These are phyloP conservation scores for Clarireedia hainanense DNA, from an alignment of 2,329 filamentous ascomycete genomes.

Conservation along the genomic window DNA sequence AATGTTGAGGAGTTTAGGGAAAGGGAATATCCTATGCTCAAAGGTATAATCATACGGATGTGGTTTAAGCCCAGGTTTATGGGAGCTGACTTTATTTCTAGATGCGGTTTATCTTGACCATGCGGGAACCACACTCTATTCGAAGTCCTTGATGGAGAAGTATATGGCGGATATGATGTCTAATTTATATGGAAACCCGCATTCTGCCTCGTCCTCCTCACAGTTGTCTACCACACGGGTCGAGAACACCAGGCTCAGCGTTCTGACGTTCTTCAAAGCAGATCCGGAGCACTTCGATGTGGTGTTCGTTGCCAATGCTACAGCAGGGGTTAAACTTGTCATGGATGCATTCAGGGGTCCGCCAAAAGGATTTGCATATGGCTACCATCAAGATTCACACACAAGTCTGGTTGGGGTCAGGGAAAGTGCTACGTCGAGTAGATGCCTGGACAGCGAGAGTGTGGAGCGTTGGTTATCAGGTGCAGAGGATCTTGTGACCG, in stretches of 20 bases:
- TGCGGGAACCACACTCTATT: constrained; percentile 81
- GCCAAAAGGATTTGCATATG: constrained; percentile 68
- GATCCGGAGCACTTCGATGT: constrained; percentile 77
- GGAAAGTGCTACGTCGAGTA: constrained; percentile 56
- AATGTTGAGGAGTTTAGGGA: constrained; percentile 51
- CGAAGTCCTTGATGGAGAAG: constrained; percentile 70
- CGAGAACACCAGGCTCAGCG: constrained; percentile 64
- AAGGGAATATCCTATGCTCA: constrained; percentile 61
- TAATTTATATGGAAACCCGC: constrained; percentile 82
- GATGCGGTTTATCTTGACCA: constrained; percentile 69
- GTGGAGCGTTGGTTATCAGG: constrained; percentile 57
- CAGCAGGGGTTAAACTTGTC: constrained; percentile 81
- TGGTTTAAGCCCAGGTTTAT: neutral
- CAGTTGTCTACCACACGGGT: constrained; percentile 67
- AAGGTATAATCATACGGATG: constrained; percentile 37
- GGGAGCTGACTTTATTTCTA: constrained; percentile 11
- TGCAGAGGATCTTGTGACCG: constrained; percentile 26
- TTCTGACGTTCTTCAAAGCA: constrained; percentile 72
- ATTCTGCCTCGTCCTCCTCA: constrained; percentile 77
- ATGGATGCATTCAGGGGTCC: constrained; percentile 65
- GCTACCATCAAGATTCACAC: constrained; percentile 77
- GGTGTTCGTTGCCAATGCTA: constrained; percentile 88
- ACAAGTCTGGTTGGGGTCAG: constrained; percentile 80
- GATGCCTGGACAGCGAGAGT: constrained; percentile 58
- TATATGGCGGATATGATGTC: constrained; percentile 67